Percentiles rank a stretch among this genome's conserved stretches.
Evolutionary conservation across 2,329 filamentous ascomycete genomes (phyloP).

Genomic region (Trichoderma atroviride): DNA sequence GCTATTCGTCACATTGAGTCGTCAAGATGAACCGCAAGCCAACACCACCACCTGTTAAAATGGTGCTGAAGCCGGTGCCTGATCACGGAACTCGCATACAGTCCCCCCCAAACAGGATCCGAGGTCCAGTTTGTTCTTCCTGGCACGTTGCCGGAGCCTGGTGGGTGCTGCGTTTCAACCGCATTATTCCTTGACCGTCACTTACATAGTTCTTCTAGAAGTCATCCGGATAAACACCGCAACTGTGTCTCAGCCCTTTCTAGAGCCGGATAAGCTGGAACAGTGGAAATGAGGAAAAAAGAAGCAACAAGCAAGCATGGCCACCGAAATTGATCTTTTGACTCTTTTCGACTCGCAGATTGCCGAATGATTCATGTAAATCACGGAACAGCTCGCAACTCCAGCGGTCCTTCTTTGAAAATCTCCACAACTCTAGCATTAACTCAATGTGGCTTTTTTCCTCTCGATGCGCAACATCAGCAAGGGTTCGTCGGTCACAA

Average conservation of each 20-base stretch:
- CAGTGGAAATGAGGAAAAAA: constrained; percentile 27
- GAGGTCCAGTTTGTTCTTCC: constrained; percentile 39
- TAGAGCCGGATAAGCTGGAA: constrained; percentile 37
- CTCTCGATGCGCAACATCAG: not conserved
- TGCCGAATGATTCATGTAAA: not conserved
- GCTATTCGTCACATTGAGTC: not conserved
- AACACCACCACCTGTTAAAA: constrained; percentile 30
- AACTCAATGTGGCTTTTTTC: not conserved
- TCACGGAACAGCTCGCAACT: not conserved
- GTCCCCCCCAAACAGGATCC: constrained; percentile 32
- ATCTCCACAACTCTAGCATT: not conserved
- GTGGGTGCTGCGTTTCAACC: constrained; percentile 30
- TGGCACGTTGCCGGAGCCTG: constrained; percentile 34
- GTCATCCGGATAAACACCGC: constrained; percentile 35
- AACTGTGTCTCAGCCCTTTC: constrained; percentile 40
- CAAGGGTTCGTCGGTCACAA: not conserved
- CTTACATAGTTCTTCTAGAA: constrained; percentile 30
- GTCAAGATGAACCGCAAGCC: constrained; percentile 13
- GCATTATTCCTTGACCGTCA: not conserved
- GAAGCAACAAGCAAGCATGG: not conserved
- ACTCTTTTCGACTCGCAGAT: not conserved
- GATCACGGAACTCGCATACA: constrained; percentile 32
- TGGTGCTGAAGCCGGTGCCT: constrained; percentile 35
- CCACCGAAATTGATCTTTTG: not conserved
- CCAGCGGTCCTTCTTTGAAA: not conserved